phyloP scores from a whole-genome alignment of 768 basidiomycete species.

The Asterophora lycoperdoides region DNA sequence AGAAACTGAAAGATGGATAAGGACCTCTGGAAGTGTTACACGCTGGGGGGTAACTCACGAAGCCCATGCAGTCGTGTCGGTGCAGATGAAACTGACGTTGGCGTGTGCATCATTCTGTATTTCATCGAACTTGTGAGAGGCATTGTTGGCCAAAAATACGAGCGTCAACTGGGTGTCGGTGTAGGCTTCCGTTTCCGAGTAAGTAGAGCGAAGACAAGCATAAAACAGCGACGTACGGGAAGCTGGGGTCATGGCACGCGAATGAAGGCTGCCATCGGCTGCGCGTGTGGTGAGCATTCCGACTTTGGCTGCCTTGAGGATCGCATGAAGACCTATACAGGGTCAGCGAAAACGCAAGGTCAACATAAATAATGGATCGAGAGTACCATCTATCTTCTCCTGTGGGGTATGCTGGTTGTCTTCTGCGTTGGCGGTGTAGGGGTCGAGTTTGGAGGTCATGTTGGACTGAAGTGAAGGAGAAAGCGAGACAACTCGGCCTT shows the following conservation, averaged over 20 bases:
- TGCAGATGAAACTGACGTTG: constrained; percentile 77
- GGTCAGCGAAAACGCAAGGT: neutral
- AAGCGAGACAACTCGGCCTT: neutral
- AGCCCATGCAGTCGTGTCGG: constrained; percentile 71
- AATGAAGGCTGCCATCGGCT: constrained; percentile 64
- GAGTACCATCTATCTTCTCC: constrained; percentile 60
- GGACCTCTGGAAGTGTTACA: neutral
- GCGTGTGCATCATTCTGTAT: constrained; percentile 72
- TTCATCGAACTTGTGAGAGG: constrained; percentile 70
- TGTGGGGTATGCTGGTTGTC: constrained; percentile 51
- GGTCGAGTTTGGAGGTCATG: constrained; percentile 50
- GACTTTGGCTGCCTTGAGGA: constrained; percentile 58
- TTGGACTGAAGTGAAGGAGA: constrained; percentile 1
- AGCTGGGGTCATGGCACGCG: constrained; percentile 77
- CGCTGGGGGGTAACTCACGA: constrained; percentile 34
- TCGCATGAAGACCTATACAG: constrained; percentile 52
- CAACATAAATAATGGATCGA: constrained; percentile 3
- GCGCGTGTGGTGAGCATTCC: constrained; percentile 80
- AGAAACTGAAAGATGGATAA: constrained; percentile 39
- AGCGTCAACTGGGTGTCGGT: constrained; percentile 49
- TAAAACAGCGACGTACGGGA: constrained; percentile 40
- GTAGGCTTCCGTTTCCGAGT: constrained; percentile 30
- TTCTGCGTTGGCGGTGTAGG: constrained; percentile 65
- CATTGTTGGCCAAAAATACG: constrained; percentile 71
- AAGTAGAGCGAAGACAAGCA: neutral